phyloP scores from a whole-genome alignment of 176 grass and related monocot species.

The Avena sativa region DNA sequence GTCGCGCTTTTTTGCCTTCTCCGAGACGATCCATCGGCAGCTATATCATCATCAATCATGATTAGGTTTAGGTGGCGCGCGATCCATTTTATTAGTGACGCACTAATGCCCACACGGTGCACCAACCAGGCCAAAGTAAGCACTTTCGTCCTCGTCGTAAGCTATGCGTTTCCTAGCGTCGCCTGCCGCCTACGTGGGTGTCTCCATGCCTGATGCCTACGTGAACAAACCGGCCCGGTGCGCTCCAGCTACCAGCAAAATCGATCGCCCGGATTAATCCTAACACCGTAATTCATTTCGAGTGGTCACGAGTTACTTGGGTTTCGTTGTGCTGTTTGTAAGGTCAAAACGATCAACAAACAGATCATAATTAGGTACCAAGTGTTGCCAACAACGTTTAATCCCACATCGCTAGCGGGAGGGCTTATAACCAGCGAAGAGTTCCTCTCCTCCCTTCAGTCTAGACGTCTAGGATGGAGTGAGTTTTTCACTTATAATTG shows the following conservation, averaged over 20 bases:
- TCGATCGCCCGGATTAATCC: no score
- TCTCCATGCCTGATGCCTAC: neutral
- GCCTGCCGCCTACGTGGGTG: neutral
- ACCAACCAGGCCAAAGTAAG: conserved; percentile 7
- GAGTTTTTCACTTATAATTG: no score
- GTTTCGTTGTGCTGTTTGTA: neutral
- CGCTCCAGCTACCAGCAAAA: neutral
- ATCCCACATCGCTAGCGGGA: no score
- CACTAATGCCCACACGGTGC: conserved; percentile 37
- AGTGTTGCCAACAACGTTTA: no score
- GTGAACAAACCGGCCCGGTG: neutral
- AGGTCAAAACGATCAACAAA: neutral
- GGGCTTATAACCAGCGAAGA: no score
- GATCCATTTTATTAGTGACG: conserved; percentile 29
- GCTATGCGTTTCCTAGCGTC: neutral
- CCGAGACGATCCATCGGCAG: neutral
- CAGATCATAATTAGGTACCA: no score
- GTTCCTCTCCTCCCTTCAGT: no score
- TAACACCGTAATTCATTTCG: neutral
- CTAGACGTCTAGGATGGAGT: no score
- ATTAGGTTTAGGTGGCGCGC: conserved; percentile 54
- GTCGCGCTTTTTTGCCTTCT: neutral
- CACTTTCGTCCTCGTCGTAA: neutral
- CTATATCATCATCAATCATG: neutral
- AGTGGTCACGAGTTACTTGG: neutral